These are phyloP conservation scores for Isatis lusitanica DNA, from an alignment of 441 rosid species.

Conservation along the genomic window DNA sequence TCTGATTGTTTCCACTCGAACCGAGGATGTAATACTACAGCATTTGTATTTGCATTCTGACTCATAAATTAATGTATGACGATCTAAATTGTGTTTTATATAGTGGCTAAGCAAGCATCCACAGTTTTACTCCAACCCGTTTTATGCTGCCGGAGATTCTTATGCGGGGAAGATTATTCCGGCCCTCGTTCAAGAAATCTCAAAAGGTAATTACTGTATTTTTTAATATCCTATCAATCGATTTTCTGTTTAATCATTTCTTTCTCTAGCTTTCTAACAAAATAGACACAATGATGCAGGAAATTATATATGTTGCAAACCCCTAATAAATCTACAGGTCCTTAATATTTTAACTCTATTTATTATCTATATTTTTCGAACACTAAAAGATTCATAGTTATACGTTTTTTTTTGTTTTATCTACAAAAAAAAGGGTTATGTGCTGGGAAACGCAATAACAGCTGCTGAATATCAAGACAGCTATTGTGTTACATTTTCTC, in stretches of 20 bases:
- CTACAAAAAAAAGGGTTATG: slow-evolving; percentile 14
- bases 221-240: no score
- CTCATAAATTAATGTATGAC: no score
- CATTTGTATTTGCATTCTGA: no score
- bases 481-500: neutral
- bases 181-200: slow-evolving; percentile 34
- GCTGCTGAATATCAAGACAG: neutral
- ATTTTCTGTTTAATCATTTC: no score
- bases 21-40: no score
- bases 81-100: neutral
- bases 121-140: slow-evolving; percentile 30
- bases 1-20: no score
- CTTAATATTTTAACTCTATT: neutral
- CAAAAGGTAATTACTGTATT: no score
- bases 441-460: slow-evolving; percentile 11
- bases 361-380: neutral
- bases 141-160: slow-evolving; percentile 41
- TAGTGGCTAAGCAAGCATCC: slow-evolving; percentile 48
- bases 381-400: neutral
- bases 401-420: neutral
- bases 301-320: slow-evolving; percentile 32
- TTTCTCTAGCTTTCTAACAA: no score
- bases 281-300: slow-evolving; percentile 21
- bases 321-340: slow-evolving; percentile 34
- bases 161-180: slow-evolving; percentile 46